A percentile compares a stretch with the other conserved stretches of the same genome.
phyloP scores from a whole-genome alignment of 1,284 basidiomycete genomes.

The Trichosporon sp. region DNA sequence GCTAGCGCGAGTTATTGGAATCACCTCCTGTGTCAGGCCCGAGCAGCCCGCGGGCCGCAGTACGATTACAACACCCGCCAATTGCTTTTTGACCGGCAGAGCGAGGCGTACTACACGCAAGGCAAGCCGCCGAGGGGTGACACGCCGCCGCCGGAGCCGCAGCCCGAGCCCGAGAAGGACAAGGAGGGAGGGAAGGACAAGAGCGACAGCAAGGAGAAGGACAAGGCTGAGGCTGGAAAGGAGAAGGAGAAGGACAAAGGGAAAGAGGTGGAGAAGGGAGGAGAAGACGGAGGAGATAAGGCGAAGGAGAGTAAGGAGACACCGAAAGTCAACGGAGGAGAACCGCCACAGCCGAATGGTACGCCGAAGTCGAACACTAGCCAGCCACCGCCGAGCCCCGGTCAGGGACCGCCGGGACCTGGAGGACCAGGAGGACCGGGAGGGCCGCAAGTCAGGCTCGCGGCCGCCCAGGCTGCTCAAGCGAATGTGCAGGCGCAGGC shows the following conservation, averaged over 20 bases:
- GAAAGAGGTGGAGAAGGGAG: constrained; percentile 10
- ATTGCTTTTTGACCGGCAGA: constrained; percentile 35
- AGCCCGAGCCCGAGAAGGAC: constrained; percentile 1
- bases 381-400: background rate
- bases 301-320: background rate
- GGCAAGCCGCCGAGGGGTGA: constrained; percentile 16
- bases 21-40: constrained; percentile 42
- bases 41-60: constrained; percentile 43
- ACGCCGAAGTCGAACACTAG: background rate
- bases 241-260: background rate
- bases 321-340: background rate
- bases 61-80: constrained; percentile 47
- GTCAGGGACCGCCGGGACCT: no score
- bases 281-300: no score
- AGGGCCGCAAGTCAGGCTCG: background rate
- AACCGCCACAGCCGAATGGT: background rate
- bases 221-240: background rate
- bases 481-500: background rate
- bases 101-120: constrained; percentile 38
- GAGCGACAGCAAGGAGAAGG: background rate
- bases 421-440: no score
- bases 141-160: constrained; percentile 2
- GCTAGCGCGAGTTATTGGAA: constrained; percentile 27
- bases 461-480: background rate
- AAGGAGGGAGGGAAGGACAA: background rate